These are phyloP conservation scores for Cercophora scortea DNA, from an alignment of 495 filamentous ascomycete genomes.

Conservation along the genomic window DNA sequence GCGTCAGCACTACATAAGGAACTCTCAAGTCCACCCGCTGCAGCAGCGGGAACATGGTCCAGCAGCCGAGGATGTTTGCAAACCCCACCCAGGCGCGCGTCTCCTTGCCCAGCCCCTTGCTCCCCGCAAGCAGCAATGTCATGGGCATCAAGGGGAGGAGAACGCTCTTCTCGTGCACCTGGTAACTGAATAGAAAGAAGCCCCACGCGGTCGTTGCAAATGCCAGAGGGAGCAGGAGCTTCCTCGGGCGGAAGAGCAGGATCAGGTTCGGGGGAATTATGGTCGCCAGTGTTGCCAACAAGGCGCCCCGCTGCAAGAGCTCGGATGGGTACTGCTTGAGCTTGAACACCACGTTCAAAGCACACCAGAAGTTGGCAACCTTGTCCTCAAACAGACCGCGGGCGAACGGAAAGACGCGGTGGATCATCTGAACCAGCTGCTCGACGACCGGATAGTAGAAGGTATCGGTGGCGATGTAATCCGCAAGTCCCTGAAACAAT, in stretches of 20 bases:
- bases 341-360: constrained; percentile 81
- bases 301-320: constrained; percentile 67
- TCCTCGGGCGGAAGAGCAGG: constrained; percentile 70
- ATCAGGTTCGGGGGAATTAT: constrained; percentile 73
- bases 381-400: constrained; percentile 97
- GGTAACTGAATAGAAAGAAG: constrained; percentile 95
- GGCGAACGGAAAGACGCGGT: constrained; percentile 90
- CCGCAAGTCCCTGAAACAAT: constrained; percentile 48
- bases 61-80: constrained; percentile 82
- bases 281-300: constrained; percentile 63
- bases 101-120: constrained; percentile 65
- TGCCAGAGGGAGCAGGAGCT: constrained; percentile 67
- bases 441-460: constrained; percentile 63
- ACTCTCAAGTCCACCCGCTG: constrained; percentile 74
- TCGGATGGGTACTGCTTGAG: constrained; percentile 59
- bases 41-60: constrained; percentile 90
- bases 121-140: constrained; percentile 73
- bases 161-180: constrained; percentile 96
- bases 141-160: constrained; percentile 86
- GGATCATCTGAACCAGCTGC: constrained; percentile 70
- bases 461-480: constrained; percentile 53
- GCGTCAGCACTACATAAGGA: constrained; percentile 74
- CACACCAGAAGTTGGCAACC: constrained; percentile 96
- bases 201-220: constrained; percentile 83
- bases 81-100: constrained; percentile 85